Evolutionary conservation across 1,284 basidiomycete genomes (phyloP).

Genomic region (Grifola frondosa): DNA sequence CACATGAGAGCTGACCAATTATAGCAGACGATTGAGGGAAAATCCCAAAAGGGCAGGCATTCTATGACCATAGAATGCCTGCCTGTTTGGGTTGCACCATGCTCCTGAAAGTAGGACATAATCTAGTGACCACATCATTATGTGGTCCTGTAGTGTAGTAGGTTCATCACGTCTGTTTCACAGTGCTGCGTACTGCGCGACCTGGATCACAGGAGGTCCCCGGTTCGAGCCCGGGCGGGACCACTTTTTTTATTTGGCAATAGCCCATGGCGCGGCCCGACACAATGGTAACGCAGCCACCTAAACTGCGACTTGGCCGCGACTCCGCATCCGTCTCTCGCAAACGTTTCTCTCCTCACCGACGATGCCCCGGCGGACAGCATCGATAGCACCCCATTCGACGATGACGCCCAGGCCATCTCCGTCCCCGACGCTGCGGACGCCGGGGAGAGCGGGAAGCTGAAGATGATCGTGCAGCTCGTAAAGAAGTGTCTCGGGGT

Average conservation of each 20-base stretch:
- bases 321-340: neutral
- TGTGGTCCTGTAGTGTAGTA: conserved; percentile 34
- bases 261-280: neutral
- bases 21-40: no score
- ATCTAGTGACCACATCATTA: no score
- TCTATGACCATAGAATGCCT: no score
- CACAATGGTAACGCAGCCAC: neutral
- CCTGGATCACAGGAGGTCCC: conserved; percentile 26
- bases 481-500: conserved; percentile 87
- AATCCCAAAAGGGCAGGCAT: no score
- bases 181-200: conserved; percentile 1
- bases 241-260: conserved; percentile 13
- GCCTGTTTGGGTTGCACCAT: no score
- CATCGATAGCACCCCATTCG: conserved; percentile 24
- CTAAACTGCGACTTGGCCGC: neutral
- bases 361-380: conserved; percentile 10
- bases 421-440: conserved; percentile 76
- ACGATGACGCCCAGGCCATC: conserved; percentile 60
- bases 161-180: conserved; percentile 35
- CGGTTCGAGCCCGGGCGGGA: conserved; percentile 30
- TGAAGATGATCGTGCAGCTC: conserved; percentile 87
- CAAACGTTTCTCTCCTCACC: conserved; percentile 14
- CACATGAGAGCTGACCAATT: no score
- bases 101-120: no score
- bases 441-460: conserved; percentile 81